Base-by-base conservation (phyloP, 2,329 filamentous ascomycete genomes). In the Fusarium nurragi region DNA sequence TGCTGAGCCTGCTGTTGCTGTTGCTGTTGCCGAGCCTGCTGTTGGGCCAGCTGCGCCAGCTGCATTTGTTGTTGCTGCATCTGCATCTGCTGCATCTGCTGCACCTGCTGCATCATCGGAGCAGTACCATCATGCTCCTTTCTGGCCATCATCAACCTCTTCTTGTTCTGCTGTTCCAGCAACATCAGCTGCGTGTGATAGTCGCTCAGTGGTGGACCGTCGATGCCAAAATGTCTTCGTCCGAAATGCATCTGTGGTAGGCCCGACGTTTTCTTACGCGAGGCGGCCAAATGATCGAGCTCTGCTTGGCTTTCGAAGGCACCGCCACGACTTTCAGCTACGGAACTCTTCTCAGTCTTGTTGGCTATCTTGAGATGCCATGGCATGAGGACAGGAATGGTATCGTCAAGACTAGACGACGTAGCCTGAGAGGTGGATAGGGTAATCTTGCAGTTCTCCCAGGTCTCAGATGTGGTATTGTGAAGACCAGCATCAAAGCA, bases 121-220 rank as follows among this genome's bases (percentile, higher is more conserved):
- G 22, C 6, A 5, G 23, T 6, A 4, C 28, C 23, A 54, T 94
- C 91, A 75, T 94, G 90, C 74, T 93, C 88, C 73, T 89, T 90
- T 18, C 91, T 87, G 23, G 91, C 91, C 90, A 93, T 92, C 82
- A 93, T 88, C 41, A 94, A 80, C 12, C 91, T 84, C 77, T 93
- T 93, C 82, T 94, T 94, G 71, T 94, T 94, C 77, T 94, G 91
- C 77, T 94, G 91, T 76, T 94, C 91, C 9, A 94, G 83, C 36
- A 94, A 78, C 91, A 94, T 94, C 73, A 94, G 79, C 76, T 94
- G 91, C 90, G 92, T 93, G 79, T 94, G 91, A 71, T 94, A 94
- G 75, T 94, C 91, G 13, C 30, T 13, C 11, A 38, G 38, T 5
- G 13, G 18, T 7, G 19, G n/a, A 8, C 19, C 19, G 12, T 39